These are phyloP conservation scores for Beta lomatogona DNA, from an alignment of 179 eudicot species.

Conservation along the genomic window DNA sequence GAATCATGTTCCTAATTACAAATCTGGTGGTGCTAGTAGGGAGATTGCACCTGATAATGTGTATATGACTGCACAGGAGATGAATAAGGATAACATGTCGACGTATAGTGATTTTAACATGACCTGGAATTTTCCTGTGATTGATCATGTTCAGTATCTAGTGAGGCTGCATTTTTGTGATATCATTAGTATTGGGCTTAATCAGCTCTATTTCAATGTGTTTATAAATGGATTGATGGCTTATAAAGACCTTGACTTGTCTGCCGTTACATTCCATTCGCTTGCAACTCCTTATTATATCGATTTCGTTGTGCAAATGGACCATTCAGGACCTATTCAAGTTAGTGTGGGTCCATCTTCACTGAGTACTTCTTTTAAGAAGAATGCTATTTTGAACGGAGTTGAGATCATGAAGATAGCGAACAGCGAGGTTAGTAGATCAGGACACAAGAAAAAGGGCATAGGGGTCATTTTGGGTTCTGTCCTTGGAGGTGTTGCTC, in stretches of 20 bases:
- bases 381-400: conserved; percentile 78
- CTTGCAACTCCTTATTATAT: conserved; percentile 45
- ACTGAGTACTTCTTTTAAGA: conserved; percentile 47
- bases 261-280: conserved; percentile 43
- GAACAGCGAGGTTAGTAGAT: conserved; percentile 28
- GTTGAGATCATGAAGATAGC: conserved; percentile 78
- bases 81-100: conserved; percentile 52
- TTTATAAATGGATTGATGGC: conserved; percentile 60
- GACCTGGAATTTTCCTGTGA: conserved; percentile 70
- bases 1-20: conserved; percentile 43
- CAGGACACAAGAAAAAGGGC: conserved; percentile 30
- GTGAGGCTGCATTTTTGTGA: conserved; percentile 67
- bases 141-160: conserved; percentile 42
- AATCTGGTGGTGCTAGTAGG: conserved; percentile 35
- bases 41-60: conserved; percentile 52
- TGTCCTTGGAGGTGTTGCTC: conserved; percentile 48
- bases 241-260: conserved; percentile 68
- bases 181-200: conserved; percentile 49
- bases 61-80: conserved; percentile 73
- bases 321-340: conserved; percentile 48
- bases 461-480: conserved; percentile 45
- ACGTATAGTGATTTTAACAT: conserved; percentile 50
- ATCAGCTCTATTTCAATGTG: conserved; percentile 69
- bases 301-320: conserved; percentile 57
- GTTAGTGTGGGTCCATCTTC: conserved; percentile 77